These are phyloP conservation scores for Kodamaea kakaduensis DNA, from an alignment of 805 yeast genomes.

Conservation along the genomic window DNA sequence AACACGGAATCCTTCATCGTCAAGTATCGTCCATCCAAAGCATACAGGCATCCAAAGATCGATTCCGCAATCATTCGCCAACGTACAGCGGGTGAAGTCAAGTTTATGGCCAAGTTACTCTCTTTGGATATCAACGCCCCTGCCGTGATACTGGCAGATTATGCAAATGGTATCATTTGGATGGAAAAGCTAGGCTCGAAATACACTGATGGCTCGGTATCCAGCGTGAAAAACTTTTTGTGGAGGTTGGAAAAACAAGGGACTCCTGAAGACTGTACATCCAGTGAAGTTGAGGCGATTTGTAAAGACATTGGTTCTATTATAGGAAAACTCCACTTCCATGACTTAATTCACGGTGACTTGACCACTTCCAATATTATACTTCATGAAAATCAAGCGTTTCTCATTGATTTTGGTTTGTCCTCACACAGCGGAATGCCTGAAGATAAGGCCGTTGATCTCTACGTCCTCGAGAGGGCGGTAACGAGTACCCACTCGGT, in stretches of 20 bases:
- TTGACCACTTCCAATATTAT: slow-evolving; percentile 86
- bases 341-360: slow-evolving; percentile 90
- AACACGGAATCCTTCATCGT: slow-evolving; percentile 48
- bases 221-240: slow-evolving; percentile 68
- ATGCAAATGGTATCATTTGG: slow-evolving; percentile 77
- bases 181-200: slow-evolving; percentile 72
- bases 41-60: slow-evolving; percentile 82
- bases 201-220: slow-evolving; percentile 47
- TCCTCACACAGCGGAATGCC: slow-evolving; percentile 69
- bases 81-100: slow-evolving; percentile 81
- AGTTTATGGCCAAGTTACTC: slow-evolving; percentile 57
- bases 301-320: slow-evolving; percentile 58
- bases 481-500: slow-evolving; percentile 85
- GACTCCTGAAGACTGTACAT: slow-evolving; percentile 19
- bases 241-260: slow-evolving; percentile 52
- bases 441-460: slow-evolving; percentile 96
- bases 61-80: slow-evolving; percentile 74
- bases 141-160: slow-evolving; percentile 68
- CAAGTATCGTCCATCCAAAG: slow-evolving; percentile 84
- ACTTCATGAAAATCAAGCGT: slow-evolving; percentile 44
- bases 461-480: slow-evolving; percentile 92
- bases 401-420: slow-evolving; percentile 86
- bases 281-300: slow-evolving; percentile 39
- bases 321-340: slow-evolving; percentile 66
- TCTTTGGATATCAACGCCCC: slow-evolving; percentile 68